A percentile compares a stretch with the other conserved stretches of the same genome.
Evolutionary conservation across 352 stramenopile species (phyloP).

Genomic region (Globisporangium nagaii): DNA sequence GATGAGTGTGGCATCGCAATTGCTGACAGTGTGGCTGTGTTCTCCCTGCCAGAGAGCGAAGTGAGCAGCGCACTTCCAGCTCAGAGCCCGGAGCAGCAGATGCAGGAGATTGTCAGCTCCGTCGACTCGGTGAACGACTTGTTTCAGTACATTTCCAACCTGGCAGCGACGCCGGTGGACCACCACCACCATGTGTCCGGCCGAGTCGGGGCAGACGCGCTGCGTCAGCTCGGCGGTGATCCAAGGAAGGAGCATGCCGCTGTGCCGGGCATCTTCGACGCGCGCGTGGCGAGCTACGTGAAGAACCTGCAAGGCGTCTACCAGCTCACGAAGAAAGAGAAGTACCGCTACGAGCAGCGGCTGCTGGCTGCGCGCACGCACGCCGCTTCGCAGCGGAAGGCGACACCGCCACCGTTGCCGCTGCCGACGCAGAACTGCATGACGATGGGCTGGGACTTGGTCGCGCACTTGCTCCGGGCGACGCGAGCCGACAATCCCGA

Average conservation of each 20-base stretch:
- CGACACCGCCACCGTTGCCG: conserved; percentile 61
- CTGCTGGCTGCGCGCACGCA: conserved; percentile 42
- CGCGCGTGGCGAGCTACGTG: conserved; percentile 62
- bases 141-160: conserved; percentile 73
- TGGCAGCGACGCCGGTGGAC: conserved; percentile 32
- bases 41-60: conserved; percentile 31
- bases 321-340: conserved; percentile 78
- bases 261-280: conserved; percentile 51
- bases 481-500: conserved; percentile 56
- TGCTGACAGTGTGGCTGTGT: neutral
- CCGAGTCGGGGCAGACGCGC: neutral
- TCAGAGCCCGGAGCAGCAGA: conserved; percentile 43
- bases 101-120: conserved; percentile 68
- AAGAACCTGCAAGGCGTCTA: conserved; percentile 69
- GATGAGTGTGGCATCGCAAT: neutral
- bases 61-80: conserved; percentile 16
- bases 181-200: no score
- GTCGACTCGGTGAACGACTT: conserved; percentile 76
- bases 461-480: conserved; percentile 62
- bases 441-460: conserved; percentile 79
- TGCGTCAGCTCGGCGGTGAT: conserved; percentile 16
- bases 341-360: conserved; percentile 69
- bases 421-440: conserved; percentile 82
- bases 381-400: conserved; percentile 63
- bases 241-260: conserved; percentile 4